Base-by-base conservation (phyloP, 495 filamentous ascomycete species). In the Trichocladium antarcticum region DNA sequence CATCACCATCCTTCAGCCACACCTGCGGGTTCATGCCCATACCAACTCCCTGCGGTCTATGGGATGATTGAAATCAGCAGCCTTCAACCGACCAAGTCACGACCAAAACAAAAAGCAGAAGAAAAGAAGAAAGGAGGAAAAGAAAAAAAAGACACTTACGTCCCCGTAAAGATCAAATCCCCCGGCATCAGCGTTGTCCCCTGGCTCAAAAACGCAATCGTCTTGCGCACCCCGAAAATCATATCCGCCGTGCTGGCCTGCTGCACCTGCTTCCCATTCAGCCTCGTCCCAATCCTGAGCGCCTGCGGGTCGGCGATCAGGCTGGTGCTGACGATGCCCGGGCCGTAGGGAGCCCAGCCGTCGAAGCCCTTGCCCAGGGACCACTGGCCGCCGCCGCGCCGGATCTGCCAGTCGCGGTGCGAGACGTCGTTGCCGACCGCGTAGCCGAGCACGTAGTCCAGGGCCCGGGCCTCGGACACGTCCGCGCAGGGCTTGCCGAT, bases 281-380 rank as follows among this genome's bases (percentile, higher is more conserved):
- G 54, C 50, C 75, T 80, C 0, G 82, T 85, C 37, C 64, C 66
- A 38, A 90, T 87, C 22, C 66, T 68, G 47, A 89, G 63, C 15
- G 63, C 69, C 62, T 87, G 83, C 0, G 86, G 86, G 59, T 89
- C 79, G 29, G 69, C 61, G 54, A 92, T 83, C 50, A 88, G 36
- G n/a, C 63, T 65, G 43, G 70, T 67, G 31, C 75, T 79, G 17
- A 88, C 84, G 55, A 92, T 87, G 0, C 83, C 86, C 12, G 87
- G 87, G 2, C 87, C 87, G 55, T 77, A 84, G 0, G 87, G 87
- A n/a, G 85, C 87, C 86, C 85, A 92, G 37, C 84, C 83, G 67
- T 94, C 87, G 57, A 88, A 92, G 3, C 85, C 82, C 63, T 94
- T 94, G 1, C 87, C 87, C 4, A 89, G 55, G 0, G 71, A 72